Evolutionary conservation across 129 eudicot species (phyloP).

Genomic region (Tagetes erecta): DNA sequence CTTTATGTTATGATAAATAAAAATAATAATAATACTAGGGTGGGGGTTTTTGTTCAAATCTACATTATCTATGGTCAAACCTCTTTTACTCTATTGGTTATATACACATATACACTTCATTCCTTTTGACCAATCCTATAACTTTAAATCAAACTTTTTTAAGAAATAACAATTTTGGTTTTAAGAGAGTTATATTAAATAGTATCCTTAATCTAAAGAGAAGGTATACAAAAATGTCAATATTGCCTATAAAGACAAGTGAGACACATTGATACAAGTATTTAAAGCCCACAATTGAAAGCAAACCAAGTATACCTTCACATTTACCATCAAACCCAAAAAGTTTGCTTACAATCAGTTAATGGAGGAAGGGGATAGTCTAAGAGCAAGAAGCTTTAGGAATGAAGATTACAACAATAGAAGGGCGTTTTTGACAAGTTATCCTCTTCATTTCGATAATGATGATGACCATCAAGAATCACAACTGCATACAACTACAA

Average conservation of each 20-base stretch:
- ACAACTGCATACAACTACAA: not conserved
- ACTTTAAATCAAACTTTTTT: not conserved
- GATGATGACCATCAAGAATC: conserved; percentile 20
- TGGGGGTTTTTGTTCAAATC: not conserved
- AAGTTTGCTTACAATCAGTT: not conserved
- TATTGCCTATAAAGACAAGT: conserved; percentile 12
- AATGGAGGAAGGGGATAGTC: conserved; percentile 42
- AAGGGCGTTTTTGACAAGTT: conserved; percentile 73
- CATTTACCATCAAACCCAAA: conserved; percentile 7
- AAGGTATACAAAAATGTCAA: conserved; percentile 12
- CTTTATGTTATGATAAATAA: too few species aligned
- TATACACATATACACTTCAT: not conserved
- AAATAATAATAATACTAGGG: not conserved
- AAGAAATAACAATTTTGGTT: not conserved
- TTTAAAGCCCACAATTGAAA: conserved; percentile 26
- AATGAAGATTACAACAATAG: conserved; percentile 72
- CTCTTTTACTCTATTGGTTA: conserved; percentile 1
- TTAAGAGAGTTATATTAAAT: not conserved
- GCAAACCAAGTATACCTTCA: conserved; percentile 25
- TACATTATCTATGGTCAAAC: not conserved
- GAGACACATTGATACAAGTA: conserved; percentile 10
- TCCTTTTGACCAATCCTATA: not conserved
- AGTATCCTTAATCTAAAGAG: not conserved
- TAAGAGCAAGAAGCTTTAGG: conserved; percentile 67
- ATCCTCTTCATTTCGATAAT: conserved; percentile 60